Evolutionary conservation across 83 land plant species (phyloP), one percentile per base, ranked within the genome.

Genomic region (Larix sibirica): DNA sequence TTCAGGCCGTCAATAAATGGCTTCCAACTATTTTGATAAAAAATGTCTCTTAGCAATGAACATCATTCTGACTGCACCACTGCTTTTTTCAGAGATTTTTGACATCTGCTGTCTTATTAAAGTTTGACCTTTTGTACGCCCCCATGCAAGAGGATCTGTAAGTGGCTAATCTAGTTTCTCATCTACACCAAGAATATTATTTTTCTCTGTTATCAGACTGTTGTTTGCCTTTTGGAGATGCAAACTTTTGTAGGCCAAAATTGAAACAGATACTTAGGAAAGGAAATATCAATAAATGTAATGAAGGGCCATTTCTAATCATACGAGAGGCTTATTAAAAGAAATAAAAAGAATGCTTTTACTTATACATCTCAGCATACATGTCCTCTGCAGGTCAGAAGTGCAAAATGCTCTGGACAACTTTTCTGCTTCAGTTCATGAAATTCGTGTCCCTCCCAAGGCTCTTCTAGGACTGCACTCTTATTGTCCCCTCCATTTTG

Each of bases 401-500:
- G 62, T 90, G 67, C 89, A 79, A 77, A 83, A 61, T 74, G 81
- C 90, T 67, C 40, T 89, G 47, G 88, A 92, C 63, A 58, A 85
- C 62, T 63, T 38, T 61, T 78, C 96, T 62, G 92, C 92, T 81
- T 87, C 98, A 38, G 84, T 86, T 8, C 98, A 96, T 87, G 95
- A 92, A 85, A 88, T 94, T 76, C 90, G 96, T 6, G 83, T 96
- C 67, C 95, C 98, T 83, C 88, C 93, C 26, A 92, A 88, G 83
- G 92, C 98, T 77, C 88, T 94, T 63, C 56, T 90, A 16, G 98
- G 98, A 24, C 50, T 92, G 80, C 98, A 96, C 83, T 82, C 95
- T 38, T 96, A 96, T 77, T 94, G 96, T 66, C 98, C 98, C 18
- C 83, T 96, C 8, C 90, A 94, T 86, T 96, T 96, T 88, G 98